Base-by-base conservation (phyloP, 2,329 filamentous ascomycete genomes). In the Curvularia sp. region DNA sequence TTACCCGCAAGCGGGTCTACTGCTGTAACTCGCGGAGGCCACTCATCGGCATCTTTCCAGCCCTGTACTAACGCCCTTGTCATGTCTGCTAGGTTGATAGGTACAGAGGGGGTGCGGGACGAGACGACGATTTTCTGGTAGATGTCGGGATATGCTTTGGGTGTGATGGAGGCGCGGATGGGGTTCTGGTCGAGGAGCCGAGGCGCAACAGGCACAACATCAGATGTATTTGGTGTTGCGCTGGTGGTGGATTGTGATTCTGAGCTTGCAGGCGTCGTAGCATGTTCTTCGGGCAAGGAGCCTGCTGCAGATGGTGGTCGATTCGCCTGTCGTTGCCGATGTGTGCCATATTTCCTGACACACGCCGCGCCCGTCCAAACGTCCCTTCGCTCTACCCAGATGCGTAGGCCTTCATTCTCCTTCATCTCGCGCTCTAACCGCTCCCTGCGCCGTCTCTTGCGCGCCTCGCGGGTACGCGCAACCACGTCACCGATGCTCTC, bases 31-130 rank as follows among this genome's bases (percentile, higher is more conserved):
- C 86, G 86, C 1, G 91, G 92, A 4, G 94, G 93, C 94, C 94
- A 98, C 76, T 97, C 92, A 15, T 93, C 93, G 69, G 95, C 92
- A 39, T 91, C 85, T 77, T 96, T 96, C 94, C 94, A 97, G 42
- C 94, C 94, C 27, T 89, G 84, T 0, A 98, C 93, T 64, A 94
- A 90, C 12, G 91, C 87, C 9, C 87, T 85, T 21, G 91, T 87
- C 80, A 97, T 88, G 68, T 96, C 92, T 28, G 84, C 80, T 0
- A 98, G 84, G 68, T 97, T 97, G 71, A 97, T 90, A 3, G 94
- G 94, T 15, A 96, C 91, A 1, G 90, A 89, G 0, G 94, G 94
- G 2, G 92, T 91, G 63, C 95, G 85, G 36, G 84, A 86, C 70
- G 94, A 89, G 0, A 93, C 76, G 41, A 97, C 88, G 49, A 97